These are phyloP conservation scores for Elongisporangium anandrum DNA, from an alignment of 352 stramenopile species.

Conservation along the genomic window DNA sequence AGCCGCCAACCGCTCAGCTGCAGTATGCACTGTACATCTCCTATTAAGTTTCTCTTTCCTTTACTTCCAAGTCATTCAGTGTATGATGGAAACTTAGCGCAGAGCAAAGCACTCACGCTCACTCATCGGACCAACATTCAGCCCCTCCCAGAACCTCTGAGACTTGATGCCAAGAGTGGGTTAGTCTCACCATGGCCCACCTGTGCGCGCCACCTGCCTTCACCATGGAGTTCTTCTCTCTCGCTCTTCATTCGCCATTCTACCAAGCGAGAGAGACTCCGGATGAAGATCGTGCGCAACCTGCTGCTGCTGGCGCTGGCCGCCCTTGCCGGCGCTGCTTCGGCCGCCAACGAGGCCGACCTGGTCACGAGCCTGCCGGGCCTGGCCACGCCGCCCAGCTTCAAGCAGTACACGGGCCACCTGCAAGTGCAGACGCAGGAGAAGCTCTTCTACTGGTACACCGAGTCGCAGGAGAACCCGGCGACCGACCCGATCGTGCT, in stretches of 20 bases:
- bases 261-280: constrained; percentile 2
- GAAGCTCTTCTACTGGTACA: constrained; percentile 83
- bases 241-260: constrained; percentile 26
- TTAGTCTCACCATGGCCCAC: no score
- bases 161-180: not conserved
- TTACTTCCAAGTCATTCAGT: no score
- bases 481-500: constrained; percentile 66
- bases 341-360: constrained; percentile 36
- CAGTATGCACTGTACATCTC: no score
- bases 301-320: constrained; percentile 30
- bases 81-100: no score
- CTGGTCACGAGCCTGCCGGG: constrained; percentile 47
- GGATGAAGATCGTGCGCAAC: constrained; percentile 36
- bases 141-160: no score
- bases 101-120: no score
- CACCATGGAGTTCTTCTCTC: not conserved
- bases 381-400: constrained; percentile 30
- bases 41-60: no score
- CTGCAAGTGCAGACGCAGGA: constrained; percentile 44
- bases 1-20: no score
- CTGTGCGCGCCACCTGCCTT: no score
- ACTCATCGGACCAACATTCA: no score
- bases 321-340: constrained; percentile 3
- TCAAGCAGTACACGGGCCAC: constrained; percentile 73
- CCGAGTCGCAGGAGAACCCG: constrained; percentile 55